These are phyloP conservation scores for Protomyces lactucae-debilis DNA, from an alignment of 1,139 yeast species.

Conservation along the genomic window DNA sequence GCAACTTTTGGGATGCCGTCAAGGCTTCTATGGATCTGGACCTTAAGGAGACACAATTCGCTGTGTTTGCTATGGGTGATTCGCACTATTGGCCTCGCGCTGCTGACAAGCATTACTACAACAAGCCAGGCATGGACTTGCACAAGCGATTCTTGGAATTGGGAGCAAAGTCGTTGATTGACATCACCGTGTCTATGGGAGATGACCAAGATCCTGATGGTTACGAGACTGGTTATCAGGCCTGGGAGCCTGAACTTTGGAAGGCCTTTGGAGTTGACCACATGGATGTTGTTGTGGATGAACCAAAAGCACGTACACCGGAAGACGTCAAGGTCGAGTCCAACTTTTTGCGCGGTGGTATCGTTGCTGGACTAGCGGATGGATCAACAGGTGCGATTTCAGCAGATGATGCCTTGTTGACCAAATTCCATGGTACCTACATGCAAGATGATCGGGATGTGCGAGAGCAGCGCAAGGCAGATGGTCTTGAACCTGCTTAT, in stretches of 20 bases:
- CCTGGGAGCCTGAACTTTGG: conserved; percentile 86
- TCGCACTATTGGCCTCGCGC: conserved; percentile 71
- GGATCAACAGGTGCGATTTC: conserved; percentile 84
- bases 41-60: conserved; percentile 57
- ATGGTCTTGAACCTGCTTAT: conserved; percentile 92
- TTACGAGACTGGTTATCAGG: conserved; percentile 77
- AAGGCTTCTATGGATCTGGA: conserved; percentile 62
- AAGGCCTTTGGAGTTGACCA: conserved; percentile 81
- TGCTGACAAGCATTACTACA: conserved; percentile 56
- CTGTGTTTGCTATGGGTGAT: conserved; percentile 89
- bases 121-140: conserved; percentile 76
- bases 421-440: conserved; percentile 96
- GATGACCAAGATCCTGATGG: conserved; percentile 83
- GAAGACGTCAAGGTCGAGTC: conserved; percentile 92
- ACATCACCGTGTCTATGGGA: conserved; percentile 80
- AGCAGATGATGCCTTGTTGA: conserved; percentile 89
- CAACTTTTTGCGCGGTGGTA: conserved; percentile 85
- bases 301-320: conserved; percentile 91
- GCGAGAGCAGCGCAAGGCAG: conserved; percentile 84
- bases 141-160: conserved; percentile 72
- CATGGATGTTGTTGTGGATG: conserved; percentile 71
- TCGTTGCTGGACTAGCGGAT: conserved; percentile 79
- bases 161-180: conserved; percentile 70
- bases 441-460: conserved; percentile 99
- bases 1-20: conserved; percentile 69